Evolutionary conservation across 768 basidiomycete genomes (phyloP), one percentile per base, ranked within the genome.

Genomic region (Infundibulicybe gibba): DNA sequence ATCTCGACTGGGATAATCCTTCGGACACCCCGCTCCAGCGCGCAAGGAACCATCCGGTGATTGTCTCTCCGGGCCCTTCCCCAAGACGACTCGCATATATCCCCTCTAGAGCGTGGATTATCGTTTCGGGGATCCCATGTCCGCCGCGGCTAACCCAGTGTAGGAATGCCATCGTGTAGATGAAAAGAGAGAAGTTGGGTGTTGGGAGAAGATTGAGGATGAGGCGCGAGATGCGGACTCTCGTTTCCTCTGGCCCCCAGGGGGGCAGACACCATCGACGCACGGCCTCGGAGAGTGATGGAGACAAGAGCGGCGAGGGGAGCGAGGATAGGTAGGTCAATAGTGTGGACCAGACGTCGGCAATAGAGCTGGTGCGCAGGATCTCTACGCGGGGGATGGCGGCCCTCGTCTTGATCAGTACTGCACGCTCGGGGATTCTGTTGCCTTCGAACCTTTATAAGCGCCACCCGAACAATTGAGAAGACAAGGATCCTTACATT

Each of bases 151-250:
- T 61, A 1, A 72, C 65, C 49, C 72, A 72, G 32, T 66, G 66
- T 54, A 75, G 69, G 51, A 76, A 75, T 0, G 70, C 67, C 44
- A 75, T 58, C 33, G 75, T 59, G 51, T 75, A 75, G n/a, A 75
- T 61, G 14, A 76, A 49, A 3, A 74, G 53, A 1, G 67, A 69
- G 48, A 73, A 67, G 34, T 72, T 66, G 5, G 74, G 63, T 3
- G 67, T 61, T 6, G 75, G 74, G 5, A 76, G 62, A 5, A 76
- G 62, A n/a, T 66, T 69, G 15, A 76, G 55, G 19, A 74, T 53
- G 11, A 68, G 58, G 44, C 67, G 68, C 0, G 66, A 66, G 30
- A 65, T 55, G 6, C 48, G 53, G 32, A 70, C 63, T 10, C 57
- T 52, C 8, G 52, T 47, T 13, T 55, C 19, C 43, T 61, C 51